Conservation (phyloP, 345 rosid genomes). For the Syzygium aqueum region DNA sequence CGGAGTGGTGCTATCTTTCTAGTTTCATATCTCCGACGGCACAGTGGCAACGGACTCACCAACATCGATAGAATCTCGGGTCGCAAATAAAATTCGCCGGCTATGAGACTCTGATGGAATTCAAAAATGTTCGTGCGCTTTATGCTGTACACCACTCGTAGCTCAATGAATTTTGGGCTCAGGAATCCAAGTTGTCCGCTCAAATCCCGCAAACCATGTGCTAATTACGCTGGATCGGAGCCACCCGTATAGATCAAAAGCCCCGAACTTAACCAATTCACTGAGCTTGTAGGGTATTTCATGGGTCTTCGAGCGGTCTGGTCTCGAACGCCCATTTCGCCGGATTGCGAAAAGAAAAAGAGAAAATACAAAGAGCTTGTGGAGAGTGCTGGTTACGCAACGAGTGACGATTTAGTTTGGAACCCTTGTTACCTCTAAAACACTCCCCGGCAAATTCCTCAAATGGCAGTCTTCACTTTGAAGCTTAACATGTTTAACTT, state of each 20-base stretch:
- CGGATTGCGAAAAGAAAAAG: too few relatives aligned
- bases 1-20: background rate
- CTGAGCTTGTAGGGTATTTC: background rate
- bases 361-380: too few relatives aligned
- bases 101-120: too few relatives aligned
- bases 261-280: too few relatives aligned
- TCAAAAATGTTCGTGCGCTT: too few relatives aligned
- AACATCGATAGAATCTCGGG: fast-evolving
- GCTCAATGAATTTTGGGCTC: background rate
- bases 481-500: background rate
- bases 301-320: background rate
- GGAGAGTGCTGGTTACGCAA: too few relatives aligned
- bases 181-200: background rate
- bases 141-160: fast-evolving
- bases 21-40: background rate
- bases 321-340: background rate
- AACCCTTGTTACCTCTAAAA: too few relatives aligned
- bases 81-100: too few relatives aligned
- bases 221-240: background rate
- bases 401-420: background rate
- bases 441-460: too few relatives aligned
- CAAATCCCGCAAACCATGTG: background rate
- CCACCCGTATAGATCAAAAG: too few relatives aligned
- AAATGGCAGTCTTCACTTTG: too few relatives aligned
- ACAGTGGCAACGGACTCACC: background rate